Conservation (phyloP, 2,329 filamentous ascomycete genomes). For the Aspergillus costaricaensis region DNA sequence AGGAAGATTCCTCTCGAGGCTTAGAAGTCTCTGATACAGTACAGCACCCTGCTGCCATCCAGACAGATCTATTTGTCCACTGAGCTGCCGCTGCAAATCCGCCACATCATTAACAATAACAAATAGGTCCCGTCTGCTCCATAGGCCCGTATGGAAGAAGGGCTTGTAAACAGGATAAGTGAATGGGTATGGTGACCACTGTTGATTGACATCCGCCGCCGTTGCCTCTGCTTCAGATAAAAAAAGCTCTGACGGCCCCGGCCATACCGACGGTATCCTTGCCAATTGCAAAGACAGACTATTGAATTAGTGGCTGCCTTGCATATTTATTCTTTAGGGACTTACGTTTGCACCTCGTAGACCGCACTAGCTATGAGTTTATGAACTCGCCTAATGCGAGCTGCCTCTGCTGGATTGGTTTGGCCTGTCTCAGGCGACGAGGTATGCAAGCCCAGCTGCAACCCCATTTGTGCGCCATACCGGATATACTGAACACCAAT, state of each 20-base stretch:
- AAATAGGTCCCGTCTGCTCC: not conserved
- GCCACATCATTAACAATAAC: constrained; percentile 1
- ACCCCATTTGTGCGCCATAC: constrained; percentile 4
- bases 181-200: constrained; percentile 6
- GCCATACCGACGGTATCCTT: not conserved
- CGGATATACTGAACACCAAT: not conserved
- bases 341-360: constrained; percentile 6
- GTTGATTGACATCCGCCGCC: not conserved
- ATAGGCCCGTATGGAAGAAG: not conserved
- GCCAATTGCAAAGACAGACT: not conserved
- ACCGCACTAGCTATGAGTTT: constrained; percentile 1
- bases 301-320: not conserved
- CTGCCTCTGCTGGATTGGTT: not conserved
- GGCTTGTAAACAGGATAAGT: not conserved
- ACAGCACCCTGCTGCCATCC: constrained; percentile 3
- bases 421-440: not conserved
- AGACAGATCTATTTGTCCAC: not conserved
- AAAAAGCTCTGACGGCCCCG: not conserved
- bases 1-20: not conserved
- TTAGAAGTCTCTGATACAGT: not conserved
- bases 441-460: not conserved
- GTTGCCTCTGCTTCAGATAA: not conserved
- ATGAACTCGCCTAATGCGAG: not conserved
- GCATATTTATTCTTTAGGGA: not conserved
- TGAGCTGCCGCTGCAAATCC: not conserved